These are phyloP conservation scores for Penicillium canariense DNA, from an alignment of 495 filamentous ascomycete species.

Conservation along the genomic window DNA sequence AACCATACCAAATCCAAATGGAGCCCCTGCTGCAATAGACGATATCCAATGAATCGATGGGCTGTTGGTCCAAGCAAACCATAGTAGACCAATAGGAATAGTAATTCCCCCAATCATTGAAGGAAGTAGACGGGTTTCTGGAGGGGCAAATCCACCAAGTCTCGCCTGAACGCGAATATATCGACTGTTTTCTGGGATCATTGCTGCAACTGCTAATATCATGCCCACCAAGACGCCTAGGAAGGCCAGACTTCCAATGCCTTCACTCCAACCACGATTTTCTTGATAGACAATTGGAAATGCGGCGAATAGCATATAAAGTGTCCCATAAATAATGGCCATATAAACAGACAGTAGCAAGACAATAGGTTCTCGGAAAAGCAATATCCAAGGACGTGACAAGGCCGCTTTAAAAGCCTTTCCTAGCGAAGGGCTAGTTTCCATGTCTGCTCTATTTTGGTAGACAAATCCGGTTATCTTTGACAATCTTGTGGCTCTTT, in stretches of 20 bases:
- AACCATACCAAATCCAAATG: conserved; percentile 65
- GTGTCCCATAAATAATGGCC: conserved; percentile 69
- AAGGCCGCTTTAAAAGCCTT: conserved; percentile 43
- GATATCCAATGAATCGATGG: conserved; percentile 65
- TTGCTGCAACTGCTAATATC: conserved; percentile 57
- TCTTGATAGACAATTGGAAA: conserved; percentile 74
- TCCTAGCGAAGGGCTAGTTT: conserved; percentile 36
- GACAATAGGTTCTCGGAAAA: conserved; percentile 57
- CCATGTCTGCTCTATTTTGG: conserved; percentile 43
- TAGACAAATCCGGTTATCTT: conserved; percentile 57
- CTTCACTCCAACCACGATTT: conserved; percentile 69
- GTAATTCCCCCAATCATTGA: conserved; percentile 43
- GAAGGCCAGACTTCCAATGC: conserved; percentile 71
- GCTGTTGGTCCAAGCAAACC: conserved; percentile 69
- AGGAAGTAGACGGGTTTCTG: conserved; percentile 45
- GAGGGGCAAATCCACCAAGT: conserved; percentile 41
- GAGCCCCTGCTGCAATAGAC: conserved; percentile 52
- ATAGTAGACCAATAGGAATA: conserved; percentile 56
- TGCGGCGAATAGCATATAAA: conserved; percentile 84
- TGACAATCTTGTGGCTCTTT: conserved; percentile 50
- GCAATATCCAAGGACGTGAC: conserved; percentile 49
- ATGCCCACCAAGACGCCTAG: conserved; percentile 81
- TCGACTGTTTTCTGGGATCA: conserved; percentile 47
- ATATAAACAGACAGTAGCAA: conserved; percentile 69
- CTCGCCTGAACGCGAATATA: conserved; percentile 36